Evolutionary conservation across 2,329 filamentous ascomycete species (phyloP).

Genomic region (Samsoniella hepiali): DNA sequence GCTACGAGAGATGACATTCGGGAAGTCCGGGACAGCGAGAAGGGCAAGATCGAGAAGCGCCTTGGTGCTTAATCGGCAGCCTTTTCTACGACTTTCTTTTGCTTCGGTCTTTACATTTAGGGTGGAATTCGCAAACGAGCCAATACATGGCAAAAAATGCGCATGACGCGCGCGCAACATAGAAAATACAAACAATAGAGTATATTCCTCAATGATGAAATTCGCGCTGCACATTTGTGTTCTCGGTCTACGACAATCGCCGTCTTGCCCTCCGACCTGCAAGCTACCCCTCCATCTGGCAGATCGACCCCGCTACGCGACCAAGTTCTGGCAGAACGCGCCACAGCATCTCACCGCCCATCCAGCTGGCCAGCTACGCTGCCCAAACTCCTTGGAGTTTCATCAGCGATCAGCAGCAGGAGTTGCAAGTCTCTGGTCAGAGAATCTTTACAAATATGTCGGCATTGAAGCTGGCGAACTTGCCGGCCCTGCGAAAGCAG

Average conservation of each 20-base stretch:
- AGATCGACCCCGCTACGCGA: slow-evolving; percentile 13
- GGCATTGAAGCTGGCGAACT: slow-evolving; percentile 40
- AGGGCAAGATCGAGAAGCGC: slow-evolving; percentile 69
- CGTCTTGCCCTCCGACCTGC: slow-evolving; percentile 3
- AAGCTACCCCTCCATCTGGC: slow-evolving; percentile 11
- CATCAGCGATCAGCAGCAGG: neutral
- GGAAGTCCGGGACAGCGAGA: slow-evolving; percentile 63
- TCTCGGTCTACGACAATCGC: slow-evolving; percentile 16
- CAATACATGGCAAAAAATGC: neutral
- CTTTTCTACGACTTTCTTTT: neutral
- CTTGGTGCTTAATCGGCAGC: slow-evolving; percentile 41
- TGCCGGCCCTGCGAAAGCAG: slow-evolving; percentile 65
- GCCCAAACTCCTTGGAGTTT: neutral
- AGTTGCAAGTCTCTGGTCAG: neutral
- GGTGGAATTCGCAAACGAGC: neutral
- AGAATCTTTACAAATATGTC: slow-evolving; percentile 36
- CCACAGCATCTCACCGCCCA: slow-evolving; percentile 9
- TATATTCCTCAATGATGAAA: neutral
- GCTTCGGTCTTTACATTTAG: neutral
- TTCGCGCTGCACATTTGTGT: neutral
- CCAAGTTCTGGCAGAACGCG: slow-evolving; percentile 8
- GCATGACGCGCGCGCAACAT: neutral
- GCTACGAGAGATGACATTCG: slow-evolving; percentile 73
- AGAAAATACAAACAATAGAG: neutral
- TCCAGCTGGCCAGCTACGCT: neutral